Evolutionary conservation across 208 protist genomes (phyloP), one percentile per base, ranked within the genome.

Genomic region (Acanthamoeba quina): DNA sequence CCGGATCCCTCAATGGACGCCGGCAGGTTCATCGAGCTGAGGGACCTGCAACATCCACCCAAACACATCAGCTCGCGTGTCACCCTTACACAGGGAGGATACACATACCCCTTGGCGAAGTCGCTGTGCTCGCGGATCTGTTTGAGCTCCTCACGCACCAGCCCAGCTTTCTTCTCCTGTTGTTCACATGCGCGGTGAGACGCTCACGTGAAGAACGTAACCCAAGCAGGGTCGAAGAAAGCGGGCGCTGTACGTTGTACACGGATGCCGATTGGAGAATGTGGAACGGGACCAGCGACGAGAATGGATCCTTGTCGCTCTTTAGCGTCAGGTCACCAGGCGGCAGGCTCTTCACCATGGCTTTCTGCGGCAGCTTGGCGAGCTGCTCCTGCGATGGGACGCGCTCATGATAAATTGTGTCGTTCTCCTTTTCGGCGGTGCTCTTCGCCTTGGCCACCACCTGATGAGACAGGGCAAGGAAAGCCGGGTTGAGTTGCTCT

Each of bases 401-500:
- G 10, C 80, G 80, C 24, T 88, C 80, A 49, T 88, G 80, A 31
- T 88, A 88, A 31, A 88, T 88, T 31, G 80, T 66, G 49, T 62
- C 80, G 10, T 88, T 88, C 47, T 88, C 80, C 31, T 88, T 88
- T 24, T 88, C 80, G 5, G 80, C 80, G 7, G 54, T 64, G 54
- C 10, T n/a, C 47, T 44, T 66, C 7, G 80, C 47, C 49, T 88
- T 88, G 26, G 47, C 49, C 26, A 88, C 52, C n/a, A 62, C 31
- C 54, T 88, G 11, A 26, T 41, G 7, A 5, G 26, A 17, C 66
- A 17, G 4, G 66, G 66, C 9, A 26, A 26, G 24, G 54, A 31
- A 21, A 82, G 34, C 21, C 1, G 2, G 29, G 74, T 4, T 44
- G 44, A 56, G 34, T 44, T 9, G 11, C 26, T 56, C 26, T 19